Evolutionary conservation across 768 basidiomycete genomes (phyloP), one percentile per base, ranked within the genome.

Genomic region (Boletus vinaceobasis): DNA sequence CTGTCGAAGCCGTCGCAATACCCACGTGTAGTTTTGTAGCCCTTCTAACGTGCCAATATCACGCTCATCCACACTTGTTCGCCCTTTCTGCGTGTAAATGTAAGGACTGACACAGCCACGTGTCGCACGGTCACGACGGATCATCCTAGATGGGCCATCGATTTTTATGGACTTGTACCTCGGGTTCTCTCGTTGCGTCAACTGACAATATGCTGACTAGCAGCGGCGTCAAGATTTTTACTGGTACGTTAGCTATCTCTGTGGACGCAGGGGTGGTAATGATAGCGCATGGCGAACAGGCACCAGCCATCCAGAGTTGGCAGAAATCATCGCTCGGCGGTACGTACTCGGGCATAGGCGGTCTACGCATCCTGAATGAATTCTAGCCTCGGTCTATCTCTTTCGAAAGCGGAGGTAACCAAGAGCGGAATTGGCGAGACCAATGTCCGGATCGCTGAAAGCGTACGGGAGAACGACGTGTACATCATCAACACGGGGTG

Each of bases 401-500:
- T 98, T 53, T 88, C 91, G 50, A 89, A 87, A 60, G 92, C 92
- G 19, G 88, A 92, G 63, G 85, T 97, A 52, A 87, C 88, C 51
- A 86, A 86, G 63, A 93, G 90, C 69, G 87, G 90, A 23, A 89
- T 93, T 57, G 92, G 94, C 52, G 96, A 98, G 76, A 92, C 91
- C 45, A 83, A 83, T 64, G 92, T 98, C 48, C 88, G 89, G 60
- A 93, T 99, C 69, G 82, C 83, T 60, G 94, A 98, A 74, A 94
- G 91, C 43, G 96, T 99, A 35, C 90, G 97, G 57, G 95, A 98
- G 74, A 91, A 93, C 71, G 97, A 98, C 71, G 96, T 98, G 47
- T 99, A 98, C 75, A 98, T 99, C 72, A 87, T 99, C 77, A 97
- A 94, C 74, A 92, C 93, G 37, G 89, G 92, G 14, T 87, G 87